These are phyloP conservation scores for Claviceps purpurea DNA, from an alignment of 2,329 filamentous ascomycete genomes.

Conservation along the genomic window DNA sequence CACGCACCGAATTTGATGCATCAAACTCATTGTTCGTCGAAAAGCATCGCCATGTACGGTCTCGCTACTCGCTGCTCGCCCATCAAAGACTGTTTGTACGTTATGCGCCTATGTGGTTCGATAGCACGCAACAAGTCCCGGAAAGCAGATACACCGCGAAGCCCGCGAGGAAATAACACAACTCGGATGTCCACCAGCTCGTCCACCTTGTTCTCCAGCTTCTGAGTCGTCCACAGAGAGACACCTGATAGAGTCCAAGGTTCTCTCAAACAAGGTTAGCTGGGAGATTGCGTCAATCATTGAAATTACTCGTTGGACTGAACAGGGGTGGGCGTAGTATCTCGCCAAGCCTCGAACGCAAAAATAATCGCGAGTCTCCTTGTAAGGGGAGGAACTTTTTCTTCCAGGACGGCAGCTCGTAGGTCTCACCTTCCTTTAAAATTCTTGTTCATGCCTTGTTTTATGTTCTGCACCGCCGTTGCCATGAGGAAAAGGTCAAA, in stretches of 20 bases:
- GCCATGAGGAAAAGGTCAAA: slow-evolving; percentile 7
- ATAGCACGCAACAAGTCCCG: background rate
- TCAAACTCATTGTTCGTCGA: background rate
- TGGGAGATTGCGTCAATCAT: slow-evolving; percentile 8
- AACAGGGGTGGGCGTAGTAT: slow-evolving; percentile 10
- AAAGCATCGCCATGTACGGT: background rate
- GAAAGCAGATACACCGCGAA: background rate
- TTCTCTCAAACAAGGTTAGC: slow-evolving; percentile 11
- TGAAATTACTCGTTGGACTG: slow-evolving; percentile 11
- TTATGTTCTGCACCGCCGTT: slow-evolving; percentile 9
- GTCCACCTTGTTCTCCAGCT: slow-evolving; percentile 7
- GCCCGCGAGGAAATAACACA: background rate
- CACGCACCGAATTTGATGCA: background rate
- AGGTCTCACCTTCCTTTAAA: slow-evolving; percentile 9
- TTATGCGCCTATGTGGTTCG: background rate
- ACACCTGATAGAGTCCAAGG: background rate
- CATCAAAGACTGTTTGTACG: too few relatives aligned
- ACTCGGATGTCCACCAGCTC: slow-evolving; percentile 4
- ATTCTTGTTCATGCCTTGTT: slow-evolving; percentile 10
- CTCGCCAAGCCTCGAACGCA: slow-evolving; percentile 8
- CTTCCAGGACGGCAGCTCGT: slow-evolving; percentile 7
- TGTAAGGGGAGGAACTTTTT: slow-evolving; percentile 9
- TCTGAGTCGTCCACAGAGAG: slow-evolving; percentile 11
- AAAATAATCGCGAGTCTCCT: slow-evolving; percentile 12
- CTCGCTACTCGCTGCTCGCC: background rate